phyloP scores from a whole-genome alignment of 768 basidiomycete genomes.

The Suillus lakei region DNA sequence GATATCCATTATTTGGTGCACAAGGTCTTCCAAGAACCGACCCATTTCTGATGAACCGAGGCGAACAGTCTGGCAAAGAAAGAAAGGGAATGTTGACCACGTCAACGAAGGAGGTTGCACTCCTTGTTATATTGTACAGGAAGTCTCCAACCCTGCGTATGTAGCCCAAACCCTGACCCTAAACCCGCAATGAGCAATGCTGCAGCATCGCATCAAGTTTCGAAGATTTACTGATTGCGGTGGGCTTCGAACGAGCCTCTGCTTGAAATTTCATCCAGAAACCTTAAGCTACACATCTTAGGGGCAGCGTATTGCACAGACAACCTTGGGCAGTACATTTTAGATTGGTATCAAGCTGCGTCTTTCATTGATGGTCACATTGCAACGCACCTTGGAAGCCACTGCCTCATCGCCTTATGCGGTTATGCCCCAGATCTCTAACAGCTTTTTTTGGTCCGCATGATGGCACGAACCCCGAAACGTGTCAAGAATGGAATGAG shows the following conservation, averaged over 20 bases:
- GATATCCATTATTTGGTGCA: slow-evolving; percentile 23
- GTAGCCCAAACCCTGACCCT: background rate
- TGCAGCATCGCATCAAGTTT: background rate
- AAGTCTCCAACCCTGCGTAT: background rate
- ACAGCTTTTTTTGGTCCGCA: background rate
- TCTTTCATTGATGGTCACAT: background rate
- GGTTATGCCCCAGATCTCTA: background rate
- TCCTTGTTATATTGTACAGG: background rate
- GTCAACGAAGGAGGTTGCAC: background rate
- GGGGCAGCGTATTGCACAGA: background rate
- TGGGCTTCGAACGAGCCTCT: background rate
- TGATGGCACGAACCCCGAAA: background rate
- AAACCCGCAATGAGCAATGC: background rate
- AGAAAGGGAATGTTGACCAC: background rate
- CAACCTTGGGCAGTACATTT: background rate
- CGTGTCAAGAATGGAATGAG: background rate
- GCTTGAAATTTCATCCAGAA: background rate
- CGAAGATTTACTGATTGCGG: background rate
- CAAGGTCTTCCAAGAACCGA: slow-evolving; percentile 35
- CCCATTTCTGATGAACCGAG: slow-evolving; percentile 20
- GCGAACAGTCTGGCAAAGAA: background rate
- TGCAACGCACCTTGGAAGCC: background rate
- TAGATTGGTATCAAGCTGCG: background rate
- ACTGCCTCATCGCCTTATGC: background rate
- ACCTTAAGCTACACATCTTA: background rate